Conservation (phyloP, 805 yeast species). For the Schwanniomyces occidentalis region DNA sequence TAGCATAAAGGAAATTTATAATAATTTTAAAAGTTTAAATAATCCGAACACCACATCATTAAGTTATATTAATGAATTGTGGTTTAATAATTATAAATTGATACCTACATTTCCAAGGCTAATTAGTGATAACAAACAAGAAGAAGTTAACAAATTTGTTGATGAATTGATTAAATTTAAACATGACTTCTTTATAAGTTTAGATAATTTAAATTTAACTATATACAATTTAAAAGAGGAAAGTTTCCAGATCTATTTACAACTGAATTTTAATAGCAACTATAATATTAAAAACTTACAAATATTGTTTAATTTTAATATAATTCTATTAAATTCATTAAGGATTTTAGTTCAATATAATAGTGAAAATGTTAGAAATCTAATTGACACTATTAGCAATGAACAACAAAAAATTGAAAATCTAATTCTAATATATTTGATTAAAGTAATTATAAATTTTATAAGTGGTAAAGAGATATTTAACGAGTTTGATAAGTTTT, state of each 20-base stretch:
- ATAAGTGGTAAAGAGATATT: not conserved
- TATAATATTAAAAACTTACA: conserved; percentile 20
- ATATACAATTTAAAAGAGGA: not conserved
- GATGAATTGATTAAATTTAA: conserved; percentile 17
- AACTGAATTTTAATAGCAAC: conserved; percentile 18
- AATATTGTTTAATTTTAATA: conserved; percentile 20
- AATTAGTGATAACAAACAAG: conserved; percentile 6
- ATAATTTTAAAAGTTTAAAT: not conserved
- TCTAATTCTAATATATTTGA: conserved; percentile 16
- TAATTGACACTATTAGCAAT: conserved; percentile 1
- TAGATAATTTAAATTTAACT: conserved; percentile 3
- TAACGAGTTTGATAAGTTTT: conserved; percentile 14
- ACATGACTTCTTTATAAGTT: conserved; percentile 3
- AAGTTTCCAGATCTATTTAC: conserved; percentile 6
- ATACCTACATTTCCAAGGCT: conserved; percentile 22
- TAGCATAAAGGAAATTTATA: conserved; percentile 10
- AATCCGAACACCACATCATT: conserved; percentile 19
- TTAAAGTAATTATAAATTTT: conserved; percentile 16
- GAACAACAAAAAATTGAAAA: conserved; percentile 22
- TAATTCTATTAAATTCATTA: conserved; percentile 17
- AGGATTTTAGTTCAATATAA: conserved; percentile 5
- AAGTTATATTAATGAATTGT: conserved; percentile 20
- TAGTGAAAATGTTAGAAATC: conserved; percentile 5
- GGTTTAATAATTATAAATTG: conserved; percentile 18
- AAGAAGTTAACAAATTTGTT: conserved; percentile 12